Percentiles rank a stretch among this genome's conserved stretches.
These are phyloP conservation scores for Septoria petroselini DNA, from an alignment of 2,329 filamentous ascomycete genomes.

Conservation along the genomic window DNA sequence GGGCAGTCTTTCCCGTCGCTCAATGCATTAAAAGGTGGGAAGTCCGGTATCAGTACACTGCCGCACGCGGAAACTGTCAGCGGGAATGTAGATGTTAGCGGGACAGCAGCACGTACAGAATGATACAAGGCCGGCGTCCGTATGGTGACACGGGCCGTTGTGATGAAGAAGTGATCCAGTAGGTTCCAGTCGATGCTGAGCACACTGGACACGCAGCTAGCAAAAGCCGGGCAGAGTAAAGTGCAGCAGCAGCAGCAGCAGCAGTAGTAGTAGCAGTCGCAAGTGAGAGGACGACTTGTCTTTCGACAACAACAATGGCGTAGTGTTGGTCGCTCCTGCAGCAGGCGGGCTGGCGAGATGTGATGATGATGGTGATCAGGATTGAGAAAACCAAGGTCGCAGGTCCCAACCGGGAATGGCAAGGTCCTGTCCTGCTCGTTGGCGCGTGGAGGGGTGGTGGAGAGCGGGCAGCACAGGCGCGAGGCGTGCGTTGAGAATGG, in stretches of 20 bases:
- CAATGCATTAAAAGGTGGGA: conserved; percentile 43
- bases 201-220: conserved; percentile 38
- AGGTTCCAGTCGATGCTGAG: conserved; percentile 19
- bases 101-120: conserved; percentile 32
- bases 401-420: too few species aligned
- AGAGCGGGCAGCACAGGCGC: background rate
- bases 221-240: conserved; percentile 32
- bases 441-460: background rate
- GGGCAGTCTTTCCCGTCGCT: conserved; percentile 39
- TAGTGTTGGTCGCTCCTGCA: conserved; percentile 1
- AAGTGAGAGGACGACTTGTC: background rate
- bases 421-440: too few species aligned
- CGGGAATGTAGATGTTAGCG: conserved; percentile 3
- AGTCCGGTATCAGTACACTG: conserved; percentile 17
- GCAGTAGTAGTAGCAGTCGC: conserved; percentile 6
- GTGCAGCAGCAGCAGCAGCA: too few species aligned
- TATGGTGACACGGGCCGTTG: conserved; percentile 11
- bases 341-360: background rate
- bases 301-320: conserved; percentile 6
- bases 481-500: conserved; percentile 1
- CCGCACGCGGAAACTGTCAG: conserved; percentile 13
- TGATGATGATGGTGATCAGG: background rate
- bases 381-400: too few species aligned
- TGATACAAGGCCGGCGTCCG: conserved; percentile 30
- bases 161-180: conserved; percentile 15